Percentiles rank a stretch among this genome's conserved stretches.
Conservation (phyloP, 1,284 basidiomycete species). For the Coniferiporia sulphurascens region DNA sequence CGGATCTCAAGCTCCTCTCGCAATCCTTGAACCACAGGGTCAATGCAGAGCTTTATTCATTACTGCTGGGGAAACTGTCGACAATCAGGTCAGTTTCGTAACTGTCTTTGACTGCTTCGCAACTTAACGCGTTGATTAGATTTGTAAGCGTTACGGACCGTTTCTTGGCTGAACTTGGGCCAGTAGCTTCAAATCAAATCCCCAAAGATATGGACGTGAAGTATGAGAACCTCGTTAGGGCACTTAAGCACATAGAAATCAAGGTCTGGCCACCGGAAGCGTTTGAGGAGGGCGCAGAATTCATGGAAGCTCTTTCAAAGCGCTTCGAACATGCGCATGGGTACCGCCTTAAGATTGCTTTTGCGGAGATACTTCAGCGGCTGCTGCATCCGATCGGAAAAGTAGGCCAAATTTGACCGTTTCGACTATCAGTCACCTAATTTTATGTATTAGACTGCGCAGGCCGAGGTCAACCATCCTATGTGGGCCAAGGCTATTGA, state of each 20-base stretch:
- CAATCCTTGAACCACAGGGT: slow-evolving; percentile 71
- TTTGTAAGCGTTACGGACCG: slow-evolving; percentile 87
- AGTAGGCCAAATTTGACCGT: slow-evolving; percentile 35
- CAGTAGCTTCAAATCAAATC: slow-evolving; percentile 68
- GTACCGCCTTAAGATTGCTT: slow-evolving; percentile 76
- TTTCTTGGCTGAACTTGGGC: slow-evolving; percentile 73
- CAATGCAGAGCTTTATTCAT: slow-evolving; percentile 78
- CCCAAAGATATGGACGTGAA: slow-evolving; percentile 75
- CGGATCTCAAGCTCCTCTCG: slow-evolving; percentile 60
- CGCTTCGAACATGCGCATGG: slow-evolving; percentile 87
- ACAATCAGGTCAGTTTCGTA: slow-evolving; percentile 54
- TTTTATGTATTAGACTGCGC: slow-evolving; percentile 61
- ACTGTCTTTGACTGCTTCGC: neutral
- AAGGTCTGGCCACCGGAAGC: slow-evolving; percentile 92
- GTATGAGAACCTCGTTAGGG: slow-evolving; percentile 79
- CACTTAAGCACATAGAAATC: slow-evolving; percentile 75
- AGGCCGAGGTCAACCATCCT: slow-evolving; percentile 95
- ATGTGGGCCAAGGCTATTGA: slow-evolving; percentile 92
- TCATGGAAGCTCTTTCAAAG: slow-evolving; percentile 78
- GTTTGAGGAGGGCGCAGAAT: slow-evolving; percentile 93
- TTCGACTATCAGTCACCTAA: slow-evolving; percentile 9
- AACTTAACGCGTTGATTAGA: slow-evolving; percentile 32
- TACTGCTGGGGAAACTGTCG: slow-evolving; percentile 79
- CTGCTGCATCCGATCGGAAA: slow-evolving; percentile 88
- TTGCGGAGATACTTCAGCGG: slow-evolving; percentile 78